phyloP scores from a whole-genome alignment of 164 flowering plant species.

The Stephania japonica region DNA sequence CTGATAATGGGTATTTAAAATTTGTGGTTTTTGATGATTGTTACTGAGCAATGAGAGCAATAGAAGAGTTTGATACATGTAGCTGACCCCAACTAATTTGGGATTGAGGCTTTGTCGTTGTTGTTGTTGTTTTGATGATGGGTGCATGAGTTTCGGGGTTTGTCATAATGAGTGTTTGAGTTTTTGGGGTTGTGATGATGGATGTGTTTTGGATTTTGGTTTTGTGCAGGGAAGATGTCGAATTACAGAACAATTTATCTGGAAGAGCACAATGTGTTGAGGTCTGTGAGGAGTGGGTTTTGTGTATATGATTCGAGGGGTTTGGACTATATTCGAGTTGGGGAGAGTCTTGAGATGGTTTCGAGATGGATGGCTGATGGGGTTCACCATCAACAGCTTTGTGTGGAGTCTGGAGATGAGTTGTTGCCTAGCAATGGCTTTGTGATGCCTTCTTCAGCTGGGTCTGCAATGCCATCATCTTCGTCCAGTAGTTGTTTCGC shows the following conservation, averaged over 20 bases:
- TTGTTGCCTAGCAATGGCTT: constrained; percentile 1
- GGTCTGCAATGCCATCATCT: constrained; percentile 10
- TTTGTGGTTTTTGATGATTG: too few relatives aligned
- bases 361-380: constrained; percentile 54
- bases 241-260: constrained; percentile 39
- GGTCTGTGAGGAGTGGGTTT: constrained; percentile 62
- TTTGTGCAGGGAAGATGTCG: constrained; percentile 26
- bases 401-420: constrained; percentile 40
- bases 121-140: too few relatives aligned
- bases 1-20: too few relatives aligned
- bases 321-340: constrained; percentile 28
- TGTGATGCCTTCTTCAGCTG: constrained; percentile 1
- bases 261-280: constrained; percentile 79
- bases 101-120: too few relatives aligned
- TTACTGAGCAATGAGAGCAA: too few relatives aligned
- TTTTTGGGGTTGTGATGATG: background rate
- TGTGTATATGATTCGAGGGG: constrained; percentile 75
- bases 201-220: background rate
- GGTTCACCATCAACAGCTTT: constrained; percentile 57
- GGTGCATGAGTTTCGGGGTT: too few relatives aligned
- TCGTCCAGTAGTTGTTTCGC: constrained; percentile 42
- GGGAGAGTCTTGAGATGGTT: constrained; percentile 37
- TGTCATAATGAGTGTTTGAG: too few relatives aligned
- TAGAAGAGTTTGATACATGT: too few relatives aligned
- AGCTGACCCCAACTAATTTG: too few relatives aligned